A percentile compares a stretch with the other conserved stretches of the same genome.
Conservation (phyloP, 2,329 filamentous ascomycete species). For the Blumeria graminis region DNA sequence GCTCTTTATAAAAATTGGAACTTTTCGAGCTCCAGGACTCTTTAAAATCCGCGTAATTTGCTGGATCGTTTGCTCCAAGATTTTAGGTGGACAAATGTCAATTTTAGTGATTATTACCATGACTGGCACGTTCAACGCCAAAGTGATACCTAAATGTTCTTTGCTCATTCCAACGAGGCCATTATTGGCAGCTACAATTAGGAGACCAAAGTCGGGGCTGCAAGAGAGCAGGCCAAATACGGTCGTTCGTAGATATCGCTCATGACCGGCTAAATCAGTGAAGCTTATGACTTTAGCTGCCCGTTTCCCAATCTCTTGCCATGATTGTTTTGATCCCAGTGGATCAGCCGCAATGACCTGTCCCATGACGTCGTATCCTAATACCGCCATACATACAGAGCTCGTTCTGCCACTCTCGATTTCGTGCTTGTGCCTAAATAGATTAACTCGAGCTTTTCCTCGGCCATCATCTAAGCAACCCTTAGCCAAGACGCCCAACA, state of each 20-base stretch:
- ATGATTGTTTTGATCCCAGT: conserved; percentile 68
- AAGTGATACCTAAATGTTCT: conserved; percentile 84
- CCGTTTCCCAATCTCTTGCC: conserved; percentile 91
- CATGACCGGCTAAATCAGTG: conserved; percentile 84
- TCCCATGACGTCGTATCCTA: conserved; percentile 81
- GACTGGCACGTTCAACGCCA: conserved; percentile 86
- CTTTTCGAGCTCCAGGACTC: conserved; percentile 78
- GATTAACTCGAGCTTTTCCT: conserved; percentile 77
- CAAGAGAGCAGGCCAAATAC: conserved; percentile 87
- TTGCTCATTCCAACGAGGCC: conserved; percentile 95
- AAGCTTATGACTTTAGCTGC: conserved; percentile 95
- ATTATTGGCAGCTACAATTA: conserved; percentile 98
- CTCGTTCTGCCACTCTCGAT: conserved; percentile 87
- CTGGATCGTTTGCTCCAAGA: conserved; percentile 75
- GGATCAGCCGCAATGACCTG: conserved; percentile 61
- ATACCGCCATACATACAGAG: conserved; percentile 95
- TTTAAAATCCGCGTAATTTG: conserved; percentile 87
- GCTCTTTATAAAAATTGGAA: conserved; percentile 84
- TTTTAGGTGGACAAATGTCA: conserved; percentile 90
- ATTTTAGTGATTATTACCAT: conserved; percentile 98
- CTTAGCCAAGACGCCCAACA: conserved; percentile 88
- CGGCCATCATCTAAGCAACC: conserved; percentile 85
- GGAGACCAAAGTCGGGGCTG: conserved; percentile 86
- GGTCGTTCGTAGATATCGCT: conserved; percentile 82
- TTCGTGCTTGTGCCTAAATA: conserved; percentile 96